A percentile compares a stretch with the other conserved stretches of the same genome.
Evolutionary conservation across 345 rosid genomes (phyloP).

Genomic region (Arabis hirsuta): DNA sequence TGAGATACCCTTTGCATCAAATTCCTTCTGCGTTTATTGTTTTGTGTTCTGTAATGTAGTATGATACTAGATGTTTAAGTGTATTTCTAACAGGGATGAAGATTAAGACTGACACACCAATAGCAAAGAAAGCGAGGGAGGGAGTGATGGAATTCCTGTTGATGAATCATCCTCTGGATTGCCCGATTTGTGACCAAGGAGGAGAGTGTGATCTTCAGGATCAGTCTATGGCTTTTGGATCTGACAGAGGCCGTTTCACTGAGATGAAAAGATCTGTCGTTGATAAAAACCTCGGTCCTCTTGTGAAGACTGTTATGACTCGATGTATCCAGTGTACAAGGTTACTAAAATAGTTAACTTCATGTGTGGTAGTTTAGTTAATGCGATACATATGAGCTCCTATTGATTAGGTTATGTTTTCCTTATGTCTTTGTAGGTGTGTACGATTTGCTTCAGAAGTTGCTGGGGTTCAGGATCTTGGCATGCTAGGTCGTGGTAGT

Average conservation of each 20-base stretch:
- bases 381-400: conserved; percentile 6
- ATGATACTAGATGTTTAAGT: conserved; percentile 20
- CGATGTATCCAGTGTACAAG: conserved; percentile 99
- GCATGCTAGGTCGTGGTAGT: conserved; percentile 98
- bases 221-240: conserved; percentile 99
- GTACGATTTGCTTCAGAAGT: conserved; percentile 97
- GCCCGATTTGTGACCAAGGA: conserved; percentile 99
- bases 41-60: conserved; percentile 15
- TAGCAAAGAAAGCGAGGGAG: conserved; percentile 97
- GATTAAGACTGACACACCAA: conserved; percentile 92
- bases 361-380: not conserved
- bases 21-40: not conserved
- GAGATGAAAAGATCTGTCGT: conserved; percentile 98
- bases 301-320: conserved; percentile 99
- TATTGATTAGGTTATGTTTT: conserved; percentile 33
- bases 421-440: conserved; percentile 60
- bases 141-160: conserved; percentile 98
- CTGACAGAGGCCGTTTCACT: conserved; percentile 96
- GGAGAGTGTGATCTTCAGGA: conserved; percentile 99
- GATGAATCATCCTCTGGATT: conserved; percentile 98
- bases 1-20: not conserved
- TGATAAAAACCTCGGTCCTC: conserved; percentile 97
- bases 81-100: conserved; percentile 73
- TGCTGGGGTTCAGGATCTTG: conserved; percentile 99
- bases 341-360: conserved; percentile 44